Evolutionary conservation across 1,284 basidiomycete species (phyloP), one percentile per base, ranked within the genome.

Genomic region (Trametes pubescens): DNA sequence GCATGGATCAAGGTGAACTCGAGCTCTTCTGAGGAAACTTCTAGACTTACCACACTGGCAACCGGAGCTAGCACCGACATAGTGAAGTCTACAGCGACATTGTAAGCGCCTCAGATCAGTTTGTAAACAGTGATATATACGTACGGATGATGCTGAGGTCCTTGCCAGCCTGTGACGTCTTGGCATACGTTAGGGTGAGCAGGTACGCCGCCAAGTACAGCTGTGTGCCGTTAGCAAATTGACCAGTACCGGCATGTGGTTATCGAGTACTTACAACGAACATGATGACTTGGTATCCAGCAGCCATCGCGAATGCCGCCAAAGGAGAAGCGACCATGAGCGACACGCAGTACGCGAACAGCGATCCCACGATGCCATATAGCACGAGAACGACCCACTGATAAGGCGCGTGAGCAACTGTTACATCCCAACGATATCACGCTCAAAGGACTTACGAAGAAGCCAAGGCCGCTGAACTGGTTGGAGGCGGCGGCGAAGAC

Each of bases 221-320:
- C 89, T 90, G 68, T 16, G 34, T n/a, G 22, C 34, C 35, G 62
- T 55, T n/a, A 61, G 38, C 7, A 54, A 32, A 37, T 11, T 6
- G 44, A 32, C 38, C 7, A 10, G 21, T 4, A 34, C 8, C 35
- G n/a, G 34, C 18, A 16, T 0, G 0, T 9, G 26, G 43, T 0
- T 11, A 26, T 5, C 11, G 3, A 18, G 10, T 11, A 73, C 86
- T 71, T 71, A 92, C 88, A 52, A 91, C 74, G 75, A 88, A 92
- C 72, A 92, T 84, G 59, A 93, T 77, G 46, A 91, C 82, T 68
- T 93, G 91, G 74, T 90, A 92, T n/a, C 86, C 90, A 10, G 90
- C 91, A 11, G 87, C 83, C 7, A 83, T 78, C 0, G 92, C 91
- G 70, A 93, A 94, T 2, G 91, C 88, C 2, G 89, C 88, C 13